A percentile compares a stretch with the other conserved stretches of the same genome.
phyloP scores from a whole-genome alignment of 2,329 filamentous ascomycete species.

The Fusarium sp. region DNA sequence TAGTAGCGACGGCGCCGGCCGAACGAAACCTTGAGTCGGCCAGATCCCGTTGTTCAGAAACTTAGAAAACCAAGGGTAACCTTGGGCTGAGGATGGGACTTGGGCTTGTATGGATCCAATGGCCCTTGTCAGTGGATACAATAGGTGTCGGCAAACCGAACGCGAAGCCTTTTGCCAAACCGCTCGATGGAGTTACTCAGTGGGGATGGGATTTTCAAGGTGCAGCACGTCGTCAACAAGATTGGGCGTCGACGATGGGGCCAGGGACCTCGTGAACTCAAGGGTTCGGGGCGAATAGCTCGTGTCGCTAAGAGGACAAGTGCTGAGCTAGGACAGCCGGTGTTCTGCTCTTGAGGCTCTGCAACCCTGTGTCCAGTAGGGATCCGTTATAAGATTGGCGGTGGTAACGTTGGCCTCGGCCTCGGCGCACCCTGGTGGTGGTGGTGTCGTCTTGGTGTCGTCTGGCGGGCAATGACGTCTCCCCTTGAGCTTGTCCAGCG shows the following conservation, averaged over 20 bases:
- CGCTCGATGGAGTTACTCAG: constrained; percentile 3
- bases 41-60: constrained; percentile 12
- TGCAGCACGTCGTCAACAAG: constrained; percentile 6
- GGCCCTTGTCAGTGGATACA: constrained; percentile 8
- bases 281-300: constrained; percentile 22
- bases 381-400: constrained; percentile 9
- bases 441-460: constrained; percentile 19
- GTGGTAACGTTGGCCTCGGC: constrained; percentile 27
- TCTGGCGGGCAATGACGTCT: constrained; percentile 40
- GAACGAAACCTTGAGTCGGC: constrained; percentile 24
- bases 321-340: constrained; percentile 28
- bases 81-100: constrained; percentile 16
- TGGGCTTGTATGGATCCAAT: constrained; percentile 32
- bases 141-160: constrained; percentile 8
- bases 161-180: constrained; percentile 5
- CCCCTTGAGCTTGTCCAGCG: constrained; percentile 12
- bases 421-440: constrained; percentile 6
- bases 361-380: constrained; percentile 22
- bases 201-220: constrained; percentile 26
- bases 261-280: constrained; percentile 33
- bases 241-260: constrained; percentile 28
- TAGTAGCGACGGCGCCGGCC: constrained; percentile 24
- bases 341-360: constrained; percentile 39
- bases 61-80: constrained; percentile 31
- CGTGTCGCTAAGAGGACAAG: constrained; percentile 13